These are phyloP conservation scores for Phtheirospermum japonicum DNA, from an alignment of 257 asterid genomes.

Conservation along the genomic window DNA sequence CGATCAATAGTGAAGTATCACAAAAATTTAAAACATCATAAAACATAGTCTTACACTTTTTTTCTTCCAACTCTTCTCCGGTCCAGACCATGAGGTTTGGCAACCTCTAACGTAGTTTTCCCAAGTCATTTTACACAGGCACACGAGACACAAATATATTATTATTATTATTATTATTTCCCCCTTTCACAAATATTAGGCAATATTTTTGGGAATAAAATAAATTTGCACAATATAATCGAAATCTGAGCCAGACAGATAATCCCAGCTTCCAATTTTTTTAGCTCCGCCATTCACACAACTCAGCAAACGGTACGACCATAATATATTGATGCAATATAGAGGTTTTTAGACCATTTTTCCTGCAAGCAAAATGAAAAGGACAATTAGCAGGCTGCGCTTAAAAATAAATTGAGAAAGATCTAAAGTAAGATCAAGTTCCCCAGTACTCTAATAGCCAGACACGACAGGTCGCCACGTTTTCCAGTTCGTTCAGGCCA, in stretches of 20 bases:
- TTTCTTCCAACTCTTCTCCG: too few relatives aligned
- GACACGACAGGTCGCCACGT: too few relatives aligned
- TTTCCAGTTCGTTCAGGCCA: too few relatives aligned
- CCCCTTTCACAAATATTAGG: conserved; percentile 9
- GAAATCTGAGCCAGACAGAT: conserved; percentile 10
- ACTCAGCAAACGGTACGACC: conserved; percentile 66
- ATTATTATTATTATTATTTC: not conserved
- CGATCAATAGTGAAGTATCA: too few relatives aligned
- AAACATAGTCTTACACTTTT: too few relatives aligned
- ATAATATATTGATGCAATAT: conserved; percentile 58
- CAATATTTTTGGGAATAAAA: conserved; percentile 5
- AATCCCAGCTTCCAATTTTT: conserved; percentile 24
- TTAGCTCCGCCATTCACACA: conserved; percentile 21
- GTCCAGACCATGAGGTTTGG: too few relatives aligned
- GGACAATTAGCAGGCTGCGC: conserved; percentile 9
- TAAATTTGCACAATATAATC: conserved; percentile 11
- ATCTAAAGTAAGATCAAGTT: not conserved
- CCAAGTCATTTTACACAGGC: conserved; percentile 17
- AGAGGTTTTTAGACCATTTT: conserved; percentile 69
- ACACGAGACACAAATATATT: not conserved
- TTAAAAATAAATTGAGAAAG: not conserved
- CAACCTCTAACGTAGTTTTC: not conserved
- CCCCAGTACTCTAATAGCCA: too few relatives aligned
- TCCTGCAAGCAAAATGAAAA: conserved; percentile 45
- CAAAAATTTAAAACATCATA: too few relatives aligned